Conservation (phyloP, 2,329 filamentous ascomycete species). For the Coniochaeta ligniaria region DNA sequence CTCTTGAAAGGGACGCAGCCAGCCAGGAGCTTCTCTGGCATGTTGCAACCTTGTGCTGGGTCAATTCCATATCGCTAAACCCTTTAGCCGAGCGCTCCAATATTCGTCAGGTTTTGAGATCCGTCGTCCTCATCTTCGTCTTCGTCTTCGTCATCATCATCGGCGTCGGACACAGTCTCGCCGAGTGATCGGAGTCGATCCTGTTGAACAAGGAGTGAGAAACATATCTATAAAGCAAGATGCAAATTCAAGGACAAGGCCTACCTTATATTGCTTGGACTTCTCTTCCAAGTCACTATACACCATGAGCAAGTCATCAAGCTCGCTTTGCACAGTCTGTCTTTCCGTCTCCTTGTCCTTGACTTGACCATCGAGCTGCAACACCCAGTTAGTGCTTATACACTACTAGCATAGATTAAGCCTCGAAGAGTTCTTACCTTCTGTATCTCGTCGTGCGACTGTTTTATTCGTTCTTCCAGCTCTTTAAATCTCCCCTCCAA, state of each 20-base stretch:
- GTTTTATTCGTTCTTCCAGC: slow-evolving; percentile 18
- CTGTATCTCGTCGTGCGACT: slow-evolving; percentile 9
- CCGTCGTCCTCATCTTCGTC: slow-evolving; percentile 15
- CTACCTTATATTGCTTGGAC: slow-evolving; percentile 65
- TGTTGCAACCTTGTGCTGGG: background rate
- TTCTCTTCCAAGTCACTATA: slow-evolving; percentile 78
- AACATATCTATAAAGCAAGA: slow-evolving; percentile 6
- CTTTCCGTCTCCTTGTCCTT: slow-evolving; percentile 54
- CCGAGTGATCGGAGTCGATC: slow-evolving; percentile 58
- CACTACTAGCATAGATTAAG: background rate
- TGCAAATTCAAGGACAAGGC: slow-evolving; percentile 13
- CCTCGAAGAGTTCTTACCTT: background rate
- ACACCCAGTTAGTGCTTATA: background rate
- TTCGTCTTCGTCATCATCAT: slow-evolving; percentile 56
- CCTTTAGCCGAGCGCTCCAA: background rate
- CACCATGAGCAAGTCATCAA: slow-evolving; percentile 76
- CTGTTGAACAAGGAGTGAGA: slow-evolving; percentile 22
- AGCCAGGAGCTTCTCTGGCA: background rate
- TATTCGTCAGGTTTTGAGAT: background rate
- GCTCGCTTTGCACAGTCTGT: slow-evolving; percentile 59
- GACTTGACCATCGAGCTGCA: slow-evolving; percentile 23
- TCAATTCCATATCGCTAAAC: background rate
- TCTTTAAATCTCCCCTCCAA: slow-evolving; percentile 9
- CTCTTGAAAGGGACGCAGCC: background rate
- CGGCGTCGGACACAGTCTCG: slow-evolving; percentile 68